Evolutionary conservation across 2,329 filamentous ascomycete species (phyloP).

Genomic region (Fusarium domesticum): DNA sequence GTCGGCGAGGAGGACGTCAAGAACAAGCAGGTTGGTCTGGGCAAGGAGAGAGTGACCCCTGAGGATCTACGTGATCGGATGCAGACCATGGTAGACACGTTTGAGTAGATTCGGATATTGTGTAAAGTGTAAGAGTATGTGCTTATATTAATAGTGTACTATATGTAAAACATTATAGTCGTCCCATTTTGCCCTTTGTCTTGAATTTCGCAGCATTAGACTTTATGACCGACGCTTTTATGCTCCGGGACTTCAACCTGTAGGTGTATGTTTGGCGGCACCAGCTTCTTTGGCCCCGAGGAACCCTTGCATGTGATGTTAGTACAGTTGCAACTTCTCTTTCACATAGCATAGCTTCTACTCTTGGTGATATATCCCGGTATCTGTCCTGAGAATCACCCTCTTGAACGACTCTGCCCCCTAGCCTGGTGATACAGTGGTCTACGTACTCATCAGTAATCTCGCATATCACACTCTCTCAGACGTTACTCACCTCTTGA

Average conservation of each 20-base stretch:
- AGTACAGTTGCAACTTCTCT: no score
- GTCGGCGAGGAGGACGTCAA: slow-evolving; percentile 65
- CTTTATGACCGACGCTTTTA: no score
- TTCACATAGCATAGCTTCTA: no score
- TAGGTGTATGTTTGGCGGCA: no score
- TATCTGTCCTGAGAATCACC: slow-evolving; percentile 6
- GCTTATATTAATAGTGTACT: not conserved
- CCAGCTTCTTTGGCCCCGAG: no score
- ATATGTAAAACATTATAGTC: not conserved
- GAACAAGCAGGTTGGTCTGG: slow-evolving; percentile 50
- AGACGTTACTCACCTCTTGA: slow-evolving; percentile 39
- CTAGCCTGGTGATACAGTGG: slow-evolving; percentile 20
- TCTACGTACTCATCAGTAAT: slow-evolving; percentile 16
- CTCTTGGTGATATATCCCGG: no score
- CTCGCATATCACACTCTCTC: slow-evolving; percentile 3
- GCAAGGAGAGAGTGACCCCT: slow-evolving; percentile 43
- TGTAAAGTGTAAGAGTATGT: not conserved
- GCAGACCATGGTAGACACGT: slow-evolving; percentile 45
- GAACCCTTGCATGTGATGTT: no score
- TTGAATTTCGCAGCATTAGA: no score
- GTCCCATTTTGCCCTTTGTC: no score
- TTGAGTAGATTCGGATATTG: slow-evolving; percentile 39
- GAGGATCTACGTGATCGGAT: slow-evolving; percentile 45
- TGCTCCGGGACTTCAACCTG: no score
- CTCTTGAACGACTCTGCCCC: slow-evolving; percentile 14